Conservation (phyloP, 2,329 filamentous ascomycete species). For the Tolypocladium endophyticum region DNA sequence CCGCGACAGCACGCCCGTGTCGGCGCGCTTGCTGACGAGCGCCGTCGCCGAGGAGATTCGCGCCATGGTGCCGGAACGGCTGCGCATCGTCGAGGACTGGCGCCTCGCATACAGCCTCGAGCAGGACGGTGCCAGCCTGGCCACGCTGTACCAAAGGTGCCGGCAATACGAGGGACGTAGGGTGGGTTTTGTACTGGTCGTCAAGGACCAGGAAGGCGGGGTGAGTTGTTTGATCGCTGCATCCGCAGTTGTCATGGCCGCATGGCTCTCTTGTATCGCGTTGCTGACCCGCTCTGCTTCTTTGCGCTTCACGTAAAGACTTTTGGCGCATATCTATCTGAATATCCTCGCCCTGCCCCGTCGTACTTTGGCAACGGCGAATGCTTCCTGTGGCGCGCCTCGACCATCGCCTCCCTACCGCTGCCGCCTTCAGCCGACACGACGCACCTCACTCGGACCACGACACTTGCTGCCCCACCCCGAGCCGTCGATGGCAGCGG, state of each 20-base stretch:
- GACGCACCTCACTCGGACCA: slow-evolving; percentile 32
- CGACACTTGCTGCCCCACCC: slow-evolving; percentile 20
- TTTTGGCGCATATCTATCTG: slow-evolving; percentile 91
- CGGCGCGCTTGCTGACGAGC: slow-evolving; percentile 56
- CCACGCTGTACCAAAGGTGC: slow-evolving; percentile 75
- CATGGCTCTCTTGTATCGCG: not conserved
- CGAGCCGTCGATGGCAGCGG: slow-evolving; percentile 7
- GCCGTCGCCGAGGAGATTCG: slow-evolving; percentile 87
- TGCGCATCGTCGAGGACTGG: slow-evolving; percentile 86
- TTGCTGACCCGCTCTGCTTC: not conserved
- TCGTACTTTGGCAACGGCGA: slow-evolving; percentile 95
- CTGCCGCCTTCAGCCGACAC: slow-evolving; percentile 42
- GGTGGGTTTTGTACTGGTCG: slow-evolving; percentile 82
- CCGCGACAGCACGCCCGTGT: slow-evolving; percentile 44
- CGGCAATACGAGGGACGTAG: slow-evolving; percentile 55
- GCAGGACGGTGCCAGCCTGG: slow-evolving; percentile 79
- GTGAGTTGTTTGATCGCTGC: slow-evolving; percentile 36
- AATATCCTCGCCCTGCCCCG: slow-evolving; percentile 67
- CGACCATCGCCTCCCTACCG: slow-evolving; percentile 42
- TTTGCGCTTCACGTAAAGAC: slow-evolving; percentile 32
- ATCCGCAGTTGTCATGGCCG: not conserved
- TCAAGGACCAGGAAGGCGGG: slow-evolving; percentile 65
- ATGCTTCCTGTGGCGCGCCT: slow-evolving; percentile 65
- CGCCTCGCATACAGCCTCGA: slow-evolving; percentile 79
- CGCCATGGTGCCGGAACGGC: slow-evolving; percentile 71